Evolutionary conservation across 768 basidiomycete genomes (phyloP), one percentile per base, ranked within the genome.

Genomic region (Tricholoma furcatifolium): DNA sequence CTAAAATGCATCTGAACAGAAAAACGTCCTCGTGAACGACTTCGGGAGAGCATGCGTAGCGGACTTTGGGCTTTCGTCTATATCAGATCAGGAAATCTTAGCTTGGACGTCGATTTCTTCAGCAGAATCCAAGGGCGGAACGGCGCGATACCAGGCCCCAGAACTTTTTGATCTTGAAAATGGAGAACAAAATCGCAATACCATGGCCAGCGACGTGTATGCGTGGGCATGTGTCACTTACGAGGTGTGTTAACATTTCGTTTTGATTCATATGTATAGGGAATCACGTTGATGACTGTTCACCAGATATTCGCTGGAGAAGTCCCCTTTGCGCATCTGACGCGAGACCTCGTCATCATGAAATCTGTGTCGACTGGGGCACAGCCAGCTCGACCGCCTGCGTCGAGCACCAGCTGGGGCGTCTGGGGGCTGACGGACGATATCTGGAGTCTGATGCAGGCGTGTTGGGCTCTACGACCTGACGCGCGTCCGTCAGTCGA

Each of bases 1-100:
- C n/a, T n/a, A n/a, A n/a, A n/a, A n/a, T n/a, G n/a, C n/a, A n/a
- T n/a, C n/a, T 18, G 6, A 17, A 17, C 23, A 65, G 63, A 41
- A 53, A 9, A 67, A 65, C 30, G 50, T 67, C 35, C 58, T 67
- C 2, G 50, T 65, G 14, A 53, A 57, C 24, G 18, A n/a, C n/a
- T n/a, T n/a, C n/a, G n/a, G n/a, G n/a, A n/a, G n/a, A n/a, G n/a
- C n/a, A n/a, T n/a, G n/a, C n/a, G n/a, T n/a, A n/a, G n/a, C n/a
- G n/a, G n/a, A n/a, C n/a, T n/a, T n/a, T n/a, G n/a, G n/a, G n/a
- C n/a, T n/a, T n/a, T n/a, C n/a, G n/a, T n/a, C n/a, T n/a, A n/a
- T n/a, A n/a, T n/a, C n/a, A n/a, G n/a, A n/a, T n/a, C n/a, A n/a
- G n/a, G n/a, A n/a, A n/a, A n/a, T n/a, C n/a, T n/a, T n/a, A n/a